Evolutionary conservation across 257 asterid genomes (phyloP).

Genomic region (Penstemon davidsonii): DNA sequence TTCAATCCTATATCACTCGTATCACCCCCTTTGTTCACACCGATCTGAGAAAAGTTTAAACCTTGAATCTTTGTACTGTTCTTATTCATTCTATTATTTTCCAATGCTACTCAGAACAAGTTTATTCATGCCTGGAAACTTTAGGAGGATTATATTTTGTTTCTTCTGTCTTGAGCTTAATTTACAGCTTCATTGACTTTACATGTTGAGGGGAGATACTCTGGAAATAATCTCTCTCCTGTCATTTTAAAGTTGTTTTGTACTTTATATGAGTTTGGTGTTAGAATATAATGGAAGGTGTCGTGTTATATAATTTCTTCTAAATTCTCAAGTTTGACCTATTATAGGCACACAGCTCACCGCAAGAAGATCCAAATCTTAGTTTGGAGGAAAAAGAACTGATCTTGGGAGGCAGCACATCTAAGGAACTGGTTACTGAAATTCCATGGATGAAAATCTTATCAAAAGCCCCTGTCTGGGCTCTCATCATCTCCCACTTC

Average conservation of each 20-base stretch:
- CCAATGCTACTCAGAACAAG: neutral
- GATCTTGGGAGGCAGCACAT: slow-evolving; percentile 60
- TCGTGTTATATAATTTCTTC: neutral
- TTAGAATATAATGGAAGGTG: neutral
- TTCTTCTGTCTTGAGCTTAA: neutral
- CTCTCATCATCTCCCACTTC: slow-evolving; percentile 95
- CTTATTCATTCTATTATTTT: neutral
- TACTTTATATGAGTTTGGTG: neutral
- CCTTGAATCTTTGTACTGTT: neutral
- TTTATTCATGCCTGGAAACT: neutral
- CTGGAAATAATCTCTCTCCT: neutral
- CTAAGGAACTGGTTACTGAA: slow-evolving; percentile 71
- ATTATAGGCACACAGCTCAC: slow-evolving; percentile 87
- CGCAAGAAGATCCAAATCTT: slow-evolving; percentile 71
- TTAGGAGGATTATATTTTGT: neutral
- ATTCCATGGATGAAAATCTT: slow-evolving; percentile 93
- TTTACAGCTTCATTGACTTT: neutral
- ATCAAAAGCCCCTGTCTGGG: slow-evolving; percentile 96
- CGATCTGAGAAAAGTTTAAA: neutral
- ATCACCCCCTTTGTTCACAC: neutral
- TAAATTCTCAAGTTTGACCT: slow-evolving; percentile 23
- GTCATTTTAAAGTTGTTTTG: neutral
- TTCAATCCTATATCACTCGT: neutral
- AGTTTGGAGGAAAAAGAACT: slow-evolving; percentile 62
- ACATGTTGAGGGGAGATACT: neutral